phyloP scores from a whole-genome alignment of 2,329 filamentous ascomycete genomes.

The Ophiostoma australiae region DNA sequence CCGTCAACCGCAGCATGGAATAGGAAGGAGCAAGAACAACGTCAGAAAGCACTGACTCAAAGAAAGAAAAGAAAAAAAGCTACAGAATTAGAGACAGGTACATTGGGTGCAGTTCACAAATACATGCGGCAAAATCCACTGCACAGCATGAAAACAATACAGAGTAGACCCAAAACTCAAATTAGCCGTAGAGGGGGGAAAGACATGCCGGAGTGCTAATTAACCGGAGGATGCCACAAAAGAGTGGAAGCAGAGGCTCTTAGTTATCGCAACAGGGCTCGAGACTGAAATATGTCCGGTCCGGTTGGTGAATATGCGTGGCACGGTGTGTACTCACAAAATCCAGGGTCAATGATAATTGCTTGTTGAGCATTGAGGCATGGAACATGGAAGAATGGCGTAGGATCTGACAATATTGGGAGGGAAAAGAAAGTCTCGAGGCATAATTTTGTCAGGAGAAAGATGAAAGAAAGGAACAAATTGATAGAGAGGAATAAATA shows the following conservation, averaged over 20 bases:
- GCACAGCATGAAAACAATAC: background rate
- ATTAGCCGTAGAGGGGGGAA: background rate
- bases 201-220: constrained; percentile 2
- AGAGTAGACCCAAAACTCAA: background rate
- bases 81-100: background rate
- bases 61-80: background rate
- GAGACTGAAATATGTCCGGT: background rate
- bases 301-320: background rate
- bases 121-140: background rate
- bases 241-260: background rate
- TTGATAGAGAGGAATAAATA: background rate
- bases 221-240: constrained; percentile 6
- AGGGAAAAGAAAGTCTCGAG: background rate
- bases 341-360: background rate
- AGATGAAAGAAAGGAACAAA: background rate
- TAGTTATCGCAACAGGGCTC: background rate
- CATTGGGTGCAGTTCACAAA: background rate
- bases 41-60: background rate
- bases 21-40: background rate
- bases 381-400: background rate
- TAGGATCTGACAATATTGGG: background rate
- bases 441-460: background rate
- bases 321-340: background rate
- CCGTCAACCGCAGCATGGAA: background rate
- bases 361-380: background rate